phyloP scores from a whole-genome alignment of 768 basidiomycete species.

The Rickenella mellea region DNA sequence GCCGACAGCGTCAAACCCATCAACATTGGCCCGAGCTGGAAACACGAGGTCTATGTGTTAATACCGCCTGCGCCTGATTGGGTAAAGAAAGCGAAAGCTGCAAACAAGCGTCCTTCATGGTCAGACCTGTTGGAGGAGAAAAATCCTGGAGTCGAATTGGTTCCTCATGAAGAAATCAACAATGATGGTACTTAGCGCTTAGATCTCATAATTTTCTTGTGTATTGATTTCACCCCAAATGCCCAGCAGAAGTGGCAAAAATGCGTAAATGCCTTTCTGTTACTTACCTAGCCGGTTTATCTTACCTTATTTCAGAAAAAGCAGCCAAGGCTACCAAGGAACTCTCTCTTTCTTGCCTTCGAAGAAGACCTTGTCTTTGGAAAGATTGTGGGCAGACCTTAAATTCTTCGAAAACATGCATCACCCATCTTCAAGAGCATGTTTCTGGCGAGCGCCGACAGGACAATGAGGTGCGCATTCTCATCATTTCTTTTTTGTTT shows the following conservation, averaged over 20 bases:
- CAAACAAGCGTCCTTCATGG: too few relatives aligned
- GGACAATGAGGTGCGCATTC: slow-evolving; percentile 3
- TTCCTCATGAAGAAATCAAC: too few relatives aligned
- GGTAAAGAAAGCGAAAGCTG: too few relatives aligned
- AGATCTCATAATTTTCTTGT: not conserved
- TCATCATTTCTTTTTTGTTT: not conserved
- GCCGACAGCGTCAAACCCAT: too few relatives aligned
- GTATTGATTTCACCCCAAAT: slow-evolving; percentile 1
- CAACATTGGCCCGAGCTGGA: too few relatives aligned
- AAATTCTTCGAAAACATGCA: slow-evolving; percentile 41
- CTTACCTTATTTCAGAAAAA: slow-evolving; percentile 26
- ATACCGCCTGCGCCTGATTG: too few relatives aligned
- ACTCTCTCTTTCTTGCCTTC: slow-evolving; percentile 39
- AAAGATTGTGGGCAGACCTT: slow-evolving; percentile 41
- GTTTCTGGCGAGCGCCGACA: slow-evolving; percentile 9
- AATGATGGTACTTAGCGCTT: not conserved
- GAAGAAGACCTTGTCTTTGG: slow-evolving; percentile 49
- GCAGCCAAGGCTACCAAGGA: slow-evolving; percentile 35
- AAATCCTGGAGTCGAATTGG: too few relatives aligned
- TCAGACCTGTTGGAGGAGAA: too few relatives aligned
- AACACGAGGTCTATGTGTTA: too few relatives aligned
- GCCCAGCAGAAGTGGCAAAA: slow-evolving; percentile 26
- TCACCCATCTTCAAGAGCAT: slow-evolving; percentile 38
- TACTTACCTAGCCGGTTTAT: slow-evolving; percentile 8
- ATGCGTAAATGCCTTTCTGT: slow-evolving; percentile 21